Percentiles rank a stretch among this genome's conserved stretches.
These are phyloP conservation scores for Citrus sp. DNA, from an alignment of 345 rosid genomes.

Conservation along the genomic window DNA sequence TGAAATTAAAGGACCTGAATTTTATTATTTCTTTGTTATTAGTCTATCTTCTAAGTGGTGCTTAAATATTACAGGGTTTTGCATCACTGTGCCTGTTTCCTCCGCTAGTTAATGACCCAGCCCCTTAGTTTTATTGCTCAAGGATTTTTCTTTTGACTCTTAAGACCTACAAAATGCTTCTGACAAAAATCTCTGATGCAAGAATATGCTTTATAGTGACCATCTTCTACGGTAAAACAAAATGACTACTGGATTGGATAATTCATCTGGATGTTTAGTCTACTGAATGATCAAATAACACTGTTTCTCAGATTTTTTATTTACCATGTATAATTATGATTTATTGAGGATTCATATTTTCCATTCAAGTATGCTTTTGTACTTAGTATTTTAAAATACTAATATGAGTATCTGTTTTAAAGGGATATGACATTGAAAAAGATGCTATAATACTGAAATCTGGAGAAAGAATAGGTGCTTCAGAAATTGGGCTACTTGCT, in stretches of 20 bases:
- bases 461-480: conserved; percentile 80
- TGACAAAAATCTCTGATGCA: neutral
- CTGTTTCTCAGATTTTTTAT: neutral
- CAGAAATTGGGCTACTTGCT: conserved; percentile 92
- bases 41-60: neutral
- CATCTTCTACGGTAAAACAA: neutral
- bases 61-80: neutral
- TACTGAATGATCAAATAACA: neutral
- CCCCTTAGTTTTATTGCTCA: neutral
- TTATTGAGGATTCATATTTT: neutral
- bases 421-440: conserved; percentile 91
- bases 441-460: conserved; percentile 54
- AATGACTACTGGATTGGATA: neutral
- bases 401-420: conserved; percentile 15
- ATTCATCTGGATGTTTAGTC: neutral
- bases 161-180: neutral
- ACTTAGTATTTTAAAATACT: conserved; percentile 7
- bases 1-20: neutral
- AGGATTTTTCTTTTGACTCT: neutral
- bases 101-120: neutral
- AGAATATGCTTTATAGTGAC: neutral
- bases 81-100: neutral
- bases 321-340: neutral
- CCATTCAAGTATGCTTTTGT: neutral
- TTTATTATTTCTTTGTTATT: neutral